phyloP scores from a whole-genome alignment of 352 stramenopile genomes.

The Globisporangium emineosum region DNA sequence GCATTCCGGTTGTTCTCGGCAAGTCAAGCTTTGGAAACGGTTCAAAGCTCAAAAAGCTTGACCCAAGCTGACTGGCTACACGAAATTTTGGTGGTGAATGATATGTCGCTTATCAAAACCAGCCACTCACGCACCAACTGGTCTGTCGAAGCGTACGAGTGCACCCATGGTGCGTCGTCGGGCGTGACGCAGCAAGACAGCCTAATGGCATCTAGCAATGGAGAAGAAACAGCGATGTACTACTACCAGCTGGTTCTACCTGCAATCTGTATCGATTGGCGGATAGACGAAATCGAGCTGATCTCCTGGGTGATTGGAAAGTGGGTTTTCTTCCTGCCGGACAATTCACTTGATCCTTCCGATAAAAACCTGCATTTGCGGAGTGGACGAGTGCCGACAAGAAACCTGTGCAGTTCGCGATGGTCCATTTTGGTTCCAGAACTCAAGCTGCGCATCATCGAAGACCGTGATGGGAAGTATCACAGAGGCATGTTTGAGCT shows the following conservation, averaged over 20 bases:
- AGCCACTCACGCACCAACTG: slow-evolving; percentile 54
- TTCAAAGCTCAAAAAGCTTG: slow-evolving; percentile 30
- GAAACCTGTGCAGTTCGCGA: slow-evolving; percentile 30
- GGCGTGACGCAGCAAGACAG: slow-evolving; percentile 16
- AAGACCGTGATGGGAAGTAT: slow-evolving; percentile 19
- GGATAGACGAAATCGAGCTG: slow-evolving; percentile 55
- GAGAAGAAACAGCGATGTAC: slow-evolving; percentile 65
- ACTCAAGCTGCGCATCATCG: slow-evolving; percentile 29
- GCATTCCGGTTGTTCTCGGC: slow-evolving; percentile 38
- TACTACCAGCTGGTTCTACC: slow-evolving; percentile 53
- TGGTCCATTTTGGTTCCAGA: slow-evolving; percentile 28
- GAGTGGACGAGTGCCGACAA: slow-evolving; percentile 20
- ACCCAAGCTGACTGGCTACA: slow-evolving; percentile 26
- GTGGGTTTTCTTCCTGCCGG: slow-evolving; percentile 72
- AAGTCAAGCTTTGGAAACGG: slow-evolving; percentile 21
- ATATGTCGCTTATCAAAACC: slow-evolving; percentile 32
- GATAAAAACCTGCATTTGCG: slow-evolving; percentile 31
- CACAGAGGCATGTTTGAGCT: slow-evolving; percentile 22
- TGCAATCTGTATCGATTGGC: slow-evolving; percentile 44
- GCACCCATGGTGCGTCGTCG: slow-evolving; percentile 25
- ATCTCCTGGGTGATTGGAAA: slow-evolving; percentile 70
- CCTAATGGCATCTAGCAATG: slow-evolving; percentile 8
- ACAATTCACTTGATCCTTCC: slow-evolving; percentile 21
- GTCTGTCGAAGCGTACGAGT: slow-evolving; percentile 43
- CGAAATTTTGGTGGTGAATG: slow-evolving; percentile 39